phyloP scores from a whole-genome alignment of 78 protist species.

The Emiliania huxleyi region DNA sequence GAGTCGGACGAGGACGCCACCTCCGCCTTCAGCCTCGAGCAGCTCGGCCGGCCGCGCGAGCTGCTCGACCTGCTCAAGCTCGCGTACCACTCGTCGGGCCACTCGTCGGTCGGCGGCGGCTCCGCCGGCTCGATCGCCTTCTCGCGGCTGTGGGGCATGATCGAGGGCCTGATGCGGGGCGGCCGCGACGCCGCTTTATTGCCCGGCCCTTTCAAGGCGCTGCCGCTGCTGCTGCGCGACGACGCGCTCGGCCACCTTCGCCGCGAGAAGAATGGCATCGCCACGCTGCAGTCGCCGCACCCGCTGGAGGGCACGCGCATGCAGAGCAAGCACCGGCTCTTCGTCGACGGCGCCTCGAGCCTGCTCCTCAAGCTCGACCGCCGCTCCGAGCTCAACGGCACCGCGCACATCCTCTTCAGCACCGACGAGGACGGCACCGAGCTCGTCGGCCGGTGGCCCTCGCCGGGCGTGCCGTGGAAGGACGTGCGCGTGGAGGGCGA shows the following conservation, averaged over 20 bases:
- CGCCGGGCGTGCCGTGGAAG: neutral
- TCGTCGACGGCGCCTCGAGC: neutral
- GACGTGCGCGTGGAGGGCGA: neutral
- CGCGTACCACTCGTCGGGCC: constrained; percentile 1
- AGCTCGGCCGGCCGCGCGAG: constrained; percentile 12
- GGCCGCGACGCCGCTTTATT: neutral
- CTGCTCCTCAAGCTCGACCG: neutral
- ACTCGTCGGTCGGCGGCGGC: neutral
- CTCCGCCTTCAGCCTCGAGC: neutral
- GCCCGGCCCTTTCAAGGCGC: neutral
- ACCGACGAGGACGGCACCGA: neutral
- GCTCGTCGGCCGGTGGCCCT: neutral
- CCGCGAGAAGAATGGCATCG: neutral
- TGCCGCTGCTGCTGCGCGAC: neutral
- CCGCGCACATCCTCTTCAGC: neutral
- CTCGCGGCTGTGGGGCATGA: neutral
- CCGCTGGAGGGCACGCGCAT: neutral
- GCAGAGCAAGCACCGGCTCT: neutral
- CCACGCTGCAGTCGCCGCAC: neutral
- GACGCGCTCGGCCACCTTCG: constrained; percentile 1
- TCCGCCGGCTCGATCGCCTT: neutral
- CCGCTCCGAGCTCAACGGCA: neutral
- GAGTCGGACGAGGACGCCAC: neutral
- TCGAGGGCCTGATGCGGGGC: neutral
- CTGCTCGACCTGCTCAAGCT: constrained; percentile 16